Evolutionary conservation across 108 stramenopile genomes (phyloP).

Genomic region (Nitzschia sp.): DNA sequence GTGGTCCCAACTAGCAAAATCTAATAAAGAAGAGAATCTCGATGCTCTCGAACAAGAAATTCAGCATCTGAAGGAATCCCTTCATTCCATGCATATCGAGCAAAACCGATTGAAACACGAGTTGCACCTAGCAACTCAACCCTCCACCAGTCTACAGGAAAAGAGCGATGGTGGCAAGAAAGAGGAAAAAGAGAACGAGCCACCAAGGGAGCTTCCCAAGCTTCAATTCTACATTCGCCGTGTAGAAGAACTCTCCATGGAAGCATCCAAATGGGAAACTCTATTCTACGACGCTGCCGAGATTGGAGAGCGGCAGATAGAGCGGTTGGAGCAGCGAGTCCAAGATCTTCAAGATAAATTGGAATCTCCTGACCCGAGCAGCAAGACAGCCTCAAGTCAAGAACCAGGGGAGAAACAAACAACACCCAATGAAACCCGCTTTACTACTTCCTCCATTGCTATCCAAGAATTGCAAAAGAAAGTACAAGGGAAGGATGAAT

Average conservation of each 20-base stretch:
- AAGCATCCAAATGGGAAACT: slow-evolving; percentile 12
- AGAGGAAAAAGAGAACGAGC: no score
- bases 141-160: background rate
- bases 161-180: background rate
- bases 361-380: no score
- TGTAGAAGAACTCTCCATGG: slow-evolving; percentile 1
- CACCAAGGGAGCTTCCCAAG: background rate
- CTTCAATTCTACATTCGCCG: background rate
- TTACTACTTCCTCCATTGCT: no score
- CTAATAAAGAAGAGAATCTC: background rate
- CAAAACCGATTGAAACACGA: slow-evolving; percentile 1
- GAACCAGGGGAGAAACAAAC: no score
- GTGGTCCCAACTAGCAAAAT: background rate
- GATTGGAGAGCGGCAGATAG: slow-evolving; percentile 12
- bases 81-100: slow-evolving; percentile 15
- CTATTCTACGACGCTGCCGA: slow-evolving; percentile 9
- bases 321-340: background rate
- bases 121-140: background rate
- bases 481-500: no score
- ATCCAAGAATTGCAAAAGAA: no score
- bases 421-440: no score
- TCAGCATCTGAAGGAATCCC: background rate
- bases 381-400: no score
- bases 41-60: slow-evolving; percentile 6
- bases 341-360: slow-evolving; percentile 4